These are phyloP conservation scores for Naganishia kalamii DNA, from an alignment of 768 basidiomycete genomes.

Conservation along the genomic window DNA sequence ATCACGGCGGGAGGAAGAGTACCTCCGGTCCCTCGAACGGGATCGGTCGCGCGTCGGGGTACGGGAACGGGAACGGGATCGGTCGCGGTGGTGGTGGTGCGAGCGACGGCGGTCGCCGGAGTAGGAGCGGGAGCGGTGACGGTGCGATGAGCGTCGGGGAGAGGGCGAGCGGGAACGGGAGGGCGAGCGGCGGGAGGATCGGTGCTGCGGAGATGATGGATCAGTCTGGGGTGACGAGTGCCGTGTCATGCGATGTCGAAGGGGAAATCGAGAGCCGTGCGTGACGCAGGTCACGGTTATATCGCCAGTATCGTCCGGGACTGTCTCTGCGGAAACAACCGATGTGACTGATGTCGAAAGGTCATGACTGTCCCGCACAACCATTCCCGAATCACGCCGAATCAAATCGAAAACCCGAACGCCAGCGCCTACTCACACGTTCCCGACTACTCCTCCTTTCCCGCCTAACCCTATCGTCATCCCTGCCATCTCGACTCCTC, in stretches of 20 bases:
- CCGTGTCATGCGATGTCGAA: slow-evolving; percentile 9
- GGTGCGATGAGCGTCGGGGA: slow-evolving; percentile 32
- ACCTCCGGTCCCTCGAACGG: slow-evolving; percentile 18
- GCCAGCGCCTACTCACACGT: slow-evolving; percentile 6
- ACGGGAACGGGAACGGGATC: slow-evolving; percentile 42
- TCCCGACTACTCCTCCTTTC: slow-evolving; percentile 21
- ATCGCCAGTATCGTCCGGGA: too few species aligned
- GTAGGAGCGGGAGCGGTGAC: slow-evolving; percentile 55
- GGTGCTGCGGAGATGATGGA: slow-evolving; percentile 46
- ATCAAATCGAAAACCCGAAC: background rate
- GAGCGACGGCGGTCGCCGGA: slow-evolving; percentile 45
- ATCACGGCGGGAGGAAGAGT: slow-evolving; percentile 24
- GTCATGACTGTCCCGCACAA: slow-evolving; percentile 11
- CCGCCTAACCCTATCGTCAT: slow-evolving; percentile 3
- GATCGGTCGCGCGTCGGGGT: slow-evolving; percentile 36
- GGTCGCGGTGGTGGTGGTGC: slow-evolving; percentile 48
- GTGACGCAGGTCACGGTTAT: too few species aligned
- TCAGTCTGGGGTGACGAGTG: slow-evolving; percentile 21
- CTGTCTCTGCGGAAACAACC: too few species aligned
- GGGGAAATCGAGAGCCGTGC: too few species aligned
- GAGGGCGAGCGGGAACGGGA: slow-evolving; percentile 47
- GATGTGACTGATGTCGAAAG: background rate
- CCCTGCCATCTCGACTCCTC: slow-evolving; percentile 1
- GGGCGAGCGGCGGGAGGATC: slow-evolving; percentile 51
- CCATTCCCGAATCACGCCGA: too few species aligned